Evolutionary conservation across 257 asterid species (phyloP).

Genomic region (Cruciata laevipes): DNA sequence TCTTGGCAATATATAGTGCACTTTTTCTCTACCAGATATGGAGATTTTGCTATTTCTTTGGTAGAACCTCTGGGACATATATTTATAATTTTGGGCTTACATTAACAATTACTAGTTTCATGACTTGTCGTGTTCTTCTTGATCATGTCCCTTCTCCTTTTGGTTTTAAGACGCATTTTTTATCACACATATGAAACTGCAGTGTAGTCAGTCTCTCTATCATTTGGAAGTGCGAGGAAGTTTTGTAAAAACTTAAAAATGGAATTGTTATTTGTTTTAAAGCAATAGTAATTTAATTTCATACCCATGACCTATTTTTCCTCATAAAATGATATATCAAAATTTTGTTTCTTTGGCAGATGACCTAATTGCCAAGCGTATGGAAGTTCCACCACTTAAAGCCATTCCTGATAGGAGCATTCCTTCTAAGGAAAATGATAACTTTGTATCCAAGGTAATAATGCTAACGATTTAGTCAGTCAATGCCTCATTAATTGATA

Average conservation of each 20-base stretch:
- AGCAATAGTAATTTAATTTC: neutral
- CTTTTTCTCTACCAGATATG: neutral
- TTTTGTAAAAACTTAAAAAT: neutral
- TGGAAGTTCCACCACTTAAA: constrained; percentile 33
- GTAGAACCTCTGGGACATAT: neutral
- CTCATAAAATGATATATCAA: constrained; percentile 10
- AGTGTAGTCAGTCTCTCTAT: neutral
- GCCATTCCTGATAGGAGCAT: constrained; percentile 32
- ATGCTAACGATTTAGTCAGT: neutral
- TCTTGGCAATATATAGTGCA: neutral
- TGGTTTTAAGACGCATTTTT: neutral
- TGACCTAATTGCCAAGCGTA: constrained; percentile 79
- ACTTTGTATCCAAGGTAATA: constrained; percentile 16
- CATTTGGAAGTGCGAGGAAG: neutral
- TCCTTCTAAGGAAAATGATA: constrained; percentile 32
- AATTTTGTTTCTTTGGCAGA: constrained; percentile 37
- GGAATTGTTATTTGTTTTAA: neutral
- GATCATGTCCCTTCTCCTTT: neutral
- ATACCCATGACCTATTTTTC: constrained; percentile 10
- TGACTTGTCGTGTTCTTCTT: neutral
- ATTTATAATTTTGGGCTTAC: neutral
- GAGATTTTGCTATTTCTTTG: neutral
- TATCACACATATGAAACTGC: neutral
- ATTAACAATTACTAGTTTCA: too few relatives aligned
- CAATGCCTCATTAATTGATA: neutral